These are phyloP conservation scores for Boletus rex-veris DNA, from an alignment of 768 basidiomycete species.

Conservation along the genomic window DNA sequence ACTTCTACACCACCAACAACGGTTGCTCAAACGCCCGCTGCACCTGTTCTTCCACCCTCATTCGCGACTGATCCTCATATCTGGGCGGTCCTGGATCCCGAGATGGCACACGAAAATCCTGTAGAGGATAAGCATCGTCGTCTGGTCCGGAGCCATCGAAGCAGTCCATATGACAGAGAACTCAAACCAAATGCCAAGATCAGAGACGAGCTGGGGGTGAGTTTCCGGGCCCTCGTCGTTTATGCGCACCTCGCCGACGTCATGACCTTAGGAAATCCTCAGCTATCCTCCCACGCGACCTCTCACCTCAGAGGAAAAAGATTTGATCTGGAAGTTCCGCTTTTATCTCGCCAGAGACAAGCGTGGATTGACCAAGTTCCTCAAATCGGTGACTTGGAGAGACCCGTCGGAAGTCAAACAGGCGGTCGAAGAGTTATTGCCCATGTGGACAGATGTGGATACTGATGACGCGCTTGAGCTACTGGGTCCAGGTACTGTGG, in stretches of 20 bases:
- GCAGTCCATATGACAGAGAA: slow-evolving; percentile 92
- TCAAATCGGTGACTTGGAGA: slow-evolving; percentile 97
- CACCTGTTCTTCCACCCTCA: slow-evolving; percentile 41
- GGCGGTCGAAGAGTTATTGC: slow-evolving; percentile 92
- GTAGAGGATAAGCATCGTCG: slow-evolving; percentile 97
- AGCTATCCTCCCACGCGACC: slow-evolving; percentile 86
- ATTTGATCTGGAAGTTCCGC: slow-evolving; percentile 98
- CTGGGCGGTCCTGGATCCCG: slow-evolving; percentile 90
- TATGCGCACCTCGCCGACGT: neutral
- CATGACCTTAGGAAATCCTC: slow-evolving; percentile 68
- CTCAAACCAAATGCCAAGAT: slow-evolving; percentile 96
- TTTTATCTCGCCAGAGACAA: slow-evolving; percentile 93
- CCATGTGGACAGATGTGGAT: slow-evolving; percentile 96
- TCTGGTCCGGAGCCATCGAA: slow-evolving; percentile 90
- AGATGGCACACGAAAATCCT: slow-evolving; percentile 87
- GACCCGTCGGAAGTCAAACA: slow-evolving; percentile 96
- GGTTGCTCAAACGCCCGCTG: slow-evolving; percentile 39
- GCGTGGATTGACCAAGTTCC: slow-evolving; percentile 93
- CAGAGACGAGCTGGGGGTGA: slow-evolving; percentile 85
- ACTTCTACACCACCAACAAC: slow-evolving; percentile 41
- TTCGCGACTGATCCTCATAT: slow-evolving; percentile 66
- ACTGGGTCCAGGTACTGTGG: slow-evolving; percentile 84
- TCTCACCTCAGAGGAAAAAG: slow-evolving; percentile 89
- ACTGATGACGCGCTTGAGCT: slow-evolving; percentile 96
- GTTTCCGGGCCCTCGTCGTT: slow-evolving; percentile 22